Base-by-base conservation (phyloP, 495 filamentous ascomycete genomes). In the Barbatosphaeria neglecta region DNA sequence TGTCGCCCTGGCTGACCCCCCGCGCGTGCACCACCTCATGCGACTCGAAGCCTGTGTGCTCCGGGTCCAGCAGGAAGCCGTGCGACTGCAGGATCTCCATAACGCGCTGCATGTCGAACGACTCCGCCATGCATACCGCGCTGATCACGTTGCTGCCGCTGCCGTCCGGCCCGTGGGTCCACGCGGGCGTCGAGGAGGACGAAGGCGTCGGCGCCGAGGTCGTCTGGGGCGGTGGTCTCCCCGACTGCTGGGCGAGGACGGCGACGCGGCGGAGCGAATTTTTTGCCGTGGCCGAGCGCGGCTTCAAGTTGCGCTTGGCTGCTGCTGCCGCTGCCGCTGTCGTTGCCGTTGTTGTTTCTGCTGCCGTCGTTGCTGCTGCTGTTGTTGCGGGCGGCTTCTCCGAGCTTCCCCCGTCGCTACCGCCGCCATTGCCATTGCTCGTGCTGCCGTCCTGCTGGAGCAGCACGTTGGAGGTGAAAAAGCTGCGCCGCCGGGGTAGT, bases 101-200 rank as follows among this genome's bases (percentile, higher is more conserved):
- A 4, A 86, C 85, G 44, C 70, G 66, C 52, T 77, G 71, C 65
- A 95, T 84, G 54, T 92, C 74, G 65, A 92, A 95, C 56, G 84
- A 80, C 59, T 94, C 87, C 18, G 89, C 87, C 2, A 87, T 81
- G 53, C 87, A 89, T 54, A 88, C 83, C 3, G 89, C 89, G 23
- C 79, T 86, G 33, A 95, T 80, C 45, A 70, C 76, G 66, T 84
- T 65, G 45, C 44, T 58, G n/a, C 56, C 59, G 33, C 64, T 59
- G 10, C 40, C 27, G 17, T 54, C 49, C 4, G 33, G 19, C 10
- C 38, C 37, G 31, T 15, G 16, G 31, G 31, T 3, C 9, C 13
- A 35, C 13, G 31, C 9, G 11, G 28, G 15, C 13, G 31, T 35
- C 9, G 31, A n/a, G 1, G 13, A 6, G 13, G 31, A 2, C 5